phyloP scores from a whole-genome alignment of 2,329 filamentous ascomycete species.

The Leptographium flavum region DNA sequence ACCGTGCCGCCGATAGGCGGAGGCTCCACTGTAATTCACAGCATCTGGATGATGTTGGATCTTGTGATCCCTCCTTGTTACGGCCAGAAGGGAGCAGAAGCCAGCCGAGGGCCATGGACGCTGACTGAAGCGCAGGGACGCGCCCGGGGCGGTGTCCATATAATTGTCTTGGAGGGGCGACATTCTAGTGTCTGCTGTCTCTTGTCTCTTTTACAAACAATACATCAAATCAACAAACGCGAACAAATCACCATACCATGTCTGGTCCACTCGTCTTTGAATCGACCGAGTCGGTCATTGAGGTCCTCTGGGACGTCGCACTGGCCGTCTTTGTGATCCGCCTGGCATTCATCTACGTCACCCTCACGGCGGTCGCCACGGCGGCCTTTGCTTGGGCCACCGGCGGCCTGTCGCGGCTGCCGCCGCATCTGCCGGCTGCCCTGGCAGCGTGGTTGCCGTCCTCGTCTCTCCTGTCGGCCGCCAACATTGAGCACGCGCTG shows the following conservation, averaged over 20 bases:
- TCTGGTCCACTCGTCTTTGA: conserved; percentile 14
- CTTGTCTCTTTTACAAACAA: neutral
- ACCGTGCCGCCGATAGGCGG: too few species aligned
- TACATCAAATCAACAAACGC: too few species aligned
- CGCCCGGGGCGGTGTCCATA: neutral
- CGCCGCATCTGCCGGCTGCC: conserved; percentile 2
- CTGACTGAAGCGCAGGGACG: neutral
- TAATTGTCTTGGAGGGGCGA: too few species aligned
- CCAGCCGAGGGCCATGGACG: neutral
- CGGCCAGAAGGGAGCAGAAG: neutral
- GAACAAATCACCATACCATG: neutral
- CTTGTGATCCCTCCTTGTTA: too few species aligned
- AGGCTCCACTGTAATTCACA: neutral
- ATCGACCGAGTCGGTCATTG: conserved; percentile 20
- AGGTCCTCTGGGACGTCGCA: conserved; percentile 23
- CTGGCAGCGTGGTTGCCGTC: neutral
- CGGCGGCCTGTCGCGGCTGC: neutral
- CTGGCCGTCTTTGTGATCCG: conserved; percentile 18
- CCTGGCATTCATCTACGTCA: conserved; percentile 8
- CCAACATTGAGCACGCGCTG: too few species aligned
- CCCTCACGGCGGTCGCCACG: conserved; percentile 16
- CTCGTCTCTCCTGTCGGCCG: too few species aligned
- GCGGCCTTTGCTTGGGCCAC: conserved; percentile 16
- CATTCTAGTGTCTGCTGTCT: neutral
- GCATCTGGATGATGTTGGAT: neutral